Conservation (phyloP, 1,139 yeast species). For the Blastobotrys persicus region DNA sequence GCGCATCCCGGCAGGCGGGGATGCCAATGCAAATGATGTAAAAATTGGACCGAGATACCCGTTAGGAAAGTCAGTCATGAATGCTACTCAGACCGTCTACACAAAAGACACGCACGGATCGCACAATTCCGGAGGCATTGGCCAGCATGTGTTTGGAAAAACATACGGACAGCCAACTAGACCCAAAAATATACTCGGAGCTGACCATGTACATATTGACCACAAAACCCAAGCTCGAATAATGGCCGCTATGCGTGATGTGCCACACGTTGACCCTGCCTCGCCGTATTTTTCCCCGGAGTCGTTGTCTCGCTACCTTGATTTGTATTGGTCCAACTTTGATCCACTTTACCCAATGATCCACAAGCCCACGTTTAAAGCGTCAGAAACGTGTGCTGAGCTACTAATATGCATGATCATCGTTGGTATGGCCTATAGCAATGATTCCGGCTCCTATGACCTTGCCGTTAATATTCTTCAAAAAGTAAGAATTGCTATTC, state of each 20-base stretch:
- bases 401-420: conserved; percentile 36
- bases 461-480: conserved; percentile 30
- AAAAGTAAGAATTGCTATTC: conserved; percentile 28
- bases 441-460: conserved; percentile 27
- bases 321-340: conserved; percentile 37
- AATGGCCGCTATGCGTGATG: conserved; percentile 20
- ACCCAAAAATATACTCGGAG: neutral
- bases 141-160: conserved; percentile 18
- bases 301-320: conserved; percentile 26
- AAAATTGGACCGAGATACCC: conserved; percentile 2
- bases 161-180: conserved; percentile 10
- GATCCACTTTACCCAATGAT: conserved; percentile 38
- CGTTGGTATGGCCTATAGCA: conserved; percentile 39
- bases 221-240: conserved; percentile 13
- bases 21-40: neutral
- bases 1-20: too few relatives aligned
- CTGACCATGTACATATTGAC: conserved; percentile 14
- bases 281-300: conserved; percentile 21
- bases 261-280: conserved; percentile 20
- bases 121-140: conserved; percentile 11
- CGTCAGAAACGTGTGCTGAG: conserved; percentile 30
- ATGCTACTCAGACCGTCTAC: conserved; percentile 15
- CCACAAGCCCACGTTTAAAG: conserved; percentile 37
- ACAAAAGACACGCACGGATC: conserved; percentile 13
- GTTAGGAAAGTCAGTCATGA: conserved; percentile 9